Percentiles rank a stretch among this genome's conserved stretches.
These are phyloP conservation scores for Penicillium antarcticum DNA, from an alignment of 495 filamentous ascomycete species.

Conservation along the genomic window DNA sequence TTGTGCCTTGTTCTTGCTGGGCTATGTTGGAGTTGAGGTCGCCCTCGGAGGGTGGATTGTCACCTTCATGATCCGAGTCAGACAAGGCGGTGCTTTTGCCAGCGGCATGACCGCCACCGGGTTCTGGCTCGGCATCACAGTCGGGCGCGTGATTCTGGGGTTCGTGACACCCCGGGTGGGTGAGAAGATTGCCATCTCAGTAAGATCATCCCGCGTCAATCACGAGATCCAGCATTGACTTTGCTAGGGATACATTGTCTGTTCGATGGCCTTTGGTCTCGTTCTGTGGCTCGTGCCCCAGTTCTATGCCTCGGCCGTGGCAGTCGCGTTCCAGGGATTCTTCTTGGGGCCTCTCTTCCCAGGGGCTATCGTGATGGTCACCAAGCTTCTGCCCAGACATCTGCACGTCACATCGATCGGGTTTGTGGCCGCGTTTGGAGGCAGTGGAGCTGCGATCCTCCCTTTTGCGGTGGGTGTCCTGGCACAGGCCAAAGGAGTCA, in stretches of 20 bases:
- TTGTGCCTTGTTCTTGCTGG: conserved; percentile 69
- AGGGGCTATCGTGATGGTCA: conserved; percentile 72
- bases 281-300: conserved; percentile 68
- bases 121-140: conserved; percentile 64
- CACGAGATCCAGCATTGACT: neutral
- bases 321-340: conserved; percentile 67
- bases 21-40: conserved; percentile 84
- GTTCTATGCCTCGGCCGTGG: conserved; percentile 68
- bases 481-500: conserved; percentile 74
- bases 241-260: conserved; percentile 46
- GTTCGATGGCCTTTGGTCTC: conserved; percentile 53
- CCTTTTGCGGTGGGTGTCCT: conserved; percentile 85
- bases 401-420: conserved; percentile 81
- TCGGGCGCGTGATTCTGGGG: conserved; percentile 57
- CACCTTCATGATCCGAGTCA: conserved; percentile 59
- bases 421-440: conserved; percentile 79
- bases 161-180: conserved; percentile 62
- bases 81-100: conserved; percentile 51
- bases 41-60: conserved; percentile 73
- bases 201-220: conserved; percentile 19
- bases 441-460: conserved; percentile 72
- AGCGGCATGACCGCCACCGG: conserved; percentile 63
- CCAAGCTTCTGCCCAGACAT: conserved; percentile 73
- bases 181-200: conserved; percentile 55
- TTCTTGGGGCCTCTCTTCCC: conserved; percentile 68